phyloP scores from a whole-genome alignment of 768 basidiomycete species.

The Inosperma sp. region DNA sequence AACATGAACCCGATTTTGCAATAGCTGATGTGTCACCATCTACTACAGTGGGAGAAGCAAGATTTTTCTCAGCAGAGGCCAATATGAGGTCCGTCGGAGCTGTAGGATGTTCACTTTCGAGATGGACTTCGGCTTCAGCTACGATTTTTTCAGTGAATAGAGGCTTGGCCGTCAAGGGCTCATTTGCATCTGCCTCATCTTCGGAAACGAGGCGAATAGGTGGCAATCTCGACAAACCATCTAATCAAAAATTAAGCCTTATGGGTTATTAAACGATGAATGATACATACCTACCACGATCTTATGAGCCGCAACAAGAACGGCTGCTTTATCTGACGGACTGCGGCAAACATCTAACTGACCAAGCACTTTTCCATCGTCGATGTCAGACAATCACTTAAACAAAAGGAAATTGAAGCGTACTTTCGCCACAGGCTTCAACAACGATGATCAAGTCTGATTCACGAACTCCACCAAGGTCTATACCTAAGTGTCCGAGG shows the following conservation, averaged over 20 bases:
- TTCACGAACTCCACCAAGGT: constrained; percentile 50
- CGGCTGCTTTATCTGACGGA: constrained; percentile 73
- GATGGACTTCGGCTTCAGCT: background rate
- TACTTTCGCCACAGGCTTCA: constrained; percentile 72
- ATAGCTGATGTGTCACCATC: background rate
- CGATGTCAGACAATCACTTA: no score
- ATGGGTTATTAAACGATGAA: background rate
- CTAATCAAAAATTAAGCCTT: constrained; percentile 32
- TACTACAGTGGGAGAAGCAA: no score
- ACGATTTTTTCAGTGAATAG: no score
- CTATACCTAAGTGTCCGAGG: constrained; percentile 85
- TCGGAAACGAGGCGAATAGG: constrained; percentile 72
- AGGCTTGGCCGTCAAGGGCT: constrained; percentile 22
- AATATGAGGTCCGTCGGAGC: no score
- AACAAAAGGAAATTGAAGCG: no score
- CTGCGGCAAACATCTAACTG: constrained; percentile 41
- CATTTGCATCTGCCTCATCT: constrained; percentile 24
- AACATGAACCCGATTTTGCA: background rate
- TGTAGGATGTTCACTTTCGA: no score
- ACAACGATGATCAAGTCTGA: constrained; percentile 59
- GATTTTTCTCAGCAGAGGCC: no score
- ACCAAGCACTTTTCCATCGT: constrained; percentile 30
- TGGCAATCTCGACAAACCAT: constrained; percentile 70
- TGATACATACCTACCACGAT: constrained; percentile 68
- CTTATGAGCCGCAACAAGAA: constrained; percentile 82